These are phyloP conservation scores for Hortaea sp. DNA, from an alignment of 2,329 filamentous ascomycete genomes.

Conservation along the genomic window DNA sequence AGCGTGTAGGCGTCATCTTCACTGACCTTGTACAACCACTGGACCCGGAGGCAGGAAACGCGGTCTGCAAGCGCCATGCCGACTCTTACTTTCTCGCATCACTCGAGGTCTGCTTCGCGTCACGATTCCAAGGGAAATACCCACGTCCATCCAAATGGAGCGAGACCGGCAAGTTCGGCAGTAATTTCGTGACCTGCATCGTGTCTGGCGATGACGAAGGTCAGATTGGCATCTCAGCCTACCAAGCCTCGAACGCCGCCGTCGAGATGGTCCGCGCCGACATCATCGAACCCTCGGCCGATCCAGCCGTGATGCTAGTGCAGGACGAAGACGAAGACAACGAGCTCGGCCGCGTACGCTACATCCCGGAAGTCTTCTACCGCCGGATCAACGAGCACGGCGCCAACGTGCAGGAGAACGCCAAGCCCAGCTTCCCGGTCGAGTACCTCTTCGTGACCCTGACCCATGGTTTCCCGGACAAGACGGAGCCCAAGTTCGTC, in stretches of 20 bases:
- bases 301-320: slow-evolving; percentile 88
- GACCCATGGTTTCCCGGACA: slow-evolving; percentile 79
- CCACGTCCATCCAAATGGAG: slow-evolving; percentile 95
- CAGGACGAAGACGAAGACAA: slow-evolving; percentile 84
- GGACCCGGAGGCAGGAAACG: slow-evolving; percentile 69
- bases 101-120: slow-evolving; percentile 80
- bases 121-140: slow-evolving; percentile 76
- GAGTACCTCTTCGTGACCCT: slow-evolving; percentile 94
- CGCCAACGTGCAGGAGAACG: slow-evolving; percentile 91
- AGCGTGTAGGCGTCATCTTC: slow-evolving; percentile 87
- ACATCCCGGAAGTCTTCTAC: slow-evolving; percentile 97
- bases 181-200: slow-evolving; percentile 93
- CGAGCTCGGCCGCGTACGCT: slow-evolving; percentile 57
- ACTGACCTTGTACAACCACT: slow-evolving; percentile 69
- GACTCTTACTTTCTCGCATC: slow-evolving; percentile 94
- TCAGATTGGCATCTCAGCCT: slow-evolving; percentile 79
- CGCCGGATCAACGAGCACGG: slow-evolving; percentile 93
- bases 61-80: slow-evolving; percentile 88
- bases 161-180: slow-evolving; percentile 85
- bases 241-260: slow-evolving; percentile 89
- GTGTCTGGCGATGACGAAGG: slow-evolving; percentile 86
- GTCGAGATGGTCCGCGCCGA: slow-evolving; percentile 96
- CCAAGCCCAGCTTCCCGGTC: slow-evolving; percentile 90
- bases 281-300: slow-evolving; percentile 88
- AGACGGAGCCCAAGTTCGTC: slow-evolving; percentile 56